Evolutionary conservation across 2,329 filamentous ascomycete genomes (phyloP), one percentile per base, ranked within the genome.

Genomic region (Pseudocercospora vitis): DNA sequence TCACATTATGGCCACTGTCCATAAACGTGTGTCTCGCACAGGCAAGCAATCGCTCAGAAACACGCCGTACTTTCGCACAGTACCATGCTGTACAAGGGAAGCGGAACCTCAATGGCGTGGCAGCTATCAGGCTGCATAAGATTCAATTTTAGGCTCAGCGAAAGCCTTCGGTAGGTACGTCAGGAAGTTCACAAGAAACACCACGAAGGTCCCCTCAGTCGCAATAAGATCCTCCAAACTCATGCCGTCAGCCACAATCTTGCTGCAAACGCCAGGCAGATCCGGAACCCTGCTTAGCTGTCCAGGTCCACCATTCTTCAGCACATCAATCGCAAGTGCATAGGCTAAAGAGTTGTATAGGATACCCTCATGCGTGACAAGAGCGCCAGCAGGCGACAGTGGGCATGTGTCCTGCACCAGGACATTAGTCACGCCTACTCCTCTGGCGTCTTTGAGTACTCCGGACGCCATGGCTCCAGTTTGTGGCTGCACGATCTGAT

Each of bases 401-500:
- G 44, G 44, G 28, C 50, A 48, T 7, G 29, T 37, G 18, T 48
- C 32, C n/a, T 53, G 50, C 9, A 53, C 50, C 29, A 53, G 44
- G 19, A 40, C 37, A 26, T 53, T 64, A 0, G 75, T 73, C 1
- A 78, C 77, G 2, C 76, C 79, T 3, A 79, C 74, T 3, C 63
- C 65, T 3, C 72, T 71, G 0, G 62, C 66, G 48, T 80, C 74
- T n/a, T 66, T 50, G 5, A 78, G 64, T 53, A 67, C 75, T 0
- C 74, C 78, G 0, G 79, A 82, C 0, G 79, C 79, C 2, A 64
- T 61, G 0, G 66, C 67, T 3, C 77, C 79, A 23, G 61, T 60
- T 65, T 80, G 74, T 1, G 78, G 80, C 64, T 81, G 64, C 1
- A 82, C 78, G 47, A 82, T 71, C 59, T 82, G 74, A 56, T 82